phyloP scores from a whole-genome alignment of 805 yeast species.

The Huiozyma sinensis region DNA sequence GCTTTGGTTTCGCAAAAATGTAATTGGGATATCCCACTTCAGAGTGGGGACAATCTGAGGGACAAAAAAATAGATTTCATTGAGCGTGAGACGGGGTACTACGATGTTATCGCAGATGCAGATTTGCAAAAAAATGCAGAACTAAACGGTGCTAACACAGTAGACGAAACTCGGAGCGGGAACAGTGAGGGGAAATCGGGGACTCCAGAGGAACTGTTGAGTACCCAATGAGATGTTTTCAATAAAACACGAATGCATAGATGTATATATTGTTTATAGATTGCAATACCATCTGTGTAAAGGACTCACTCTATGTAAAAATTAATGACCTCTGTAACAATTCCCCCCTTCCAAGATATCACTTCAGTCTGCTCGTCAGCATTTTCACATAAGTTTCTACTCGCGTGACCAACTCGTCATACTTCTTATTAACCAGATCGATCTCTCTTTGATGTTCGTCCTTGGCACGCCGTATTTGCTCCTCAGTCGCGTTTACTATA shows the following conservation, averaged over 20 bases:
- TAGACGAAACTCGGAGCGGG: not conserved
- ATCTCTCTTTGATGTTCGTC: conserved; percentile 42
- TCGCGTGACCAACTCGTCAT: conserved; percentile 45
- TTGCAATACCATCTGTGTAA: too few species aligned
- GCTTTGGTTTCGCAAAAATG: conserved; percentile 48
- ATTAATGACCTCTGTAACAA: too few species aligned
- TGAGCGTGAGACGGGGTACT: conserved; percentile 24
- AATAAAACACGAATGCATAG: too few species aligned
- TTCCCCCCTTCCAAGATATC: too few species aligned
- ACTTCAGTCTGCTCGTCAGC: conserved; percentile 8
- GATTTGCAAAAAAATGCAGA: not conserved
- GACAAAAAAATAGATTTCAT: conserved; percentile 11
- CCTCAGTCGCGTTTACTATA: conserved; percentile 29
- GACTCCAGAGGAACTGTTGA: too few species aligned
- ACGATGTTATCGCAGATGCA: conserved; percentile 12
- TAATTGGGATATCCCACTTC: conserved; percentile 52
- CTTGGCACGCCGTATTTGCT: conserved; percentile 27
- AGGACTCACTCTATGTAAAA: too few species aligned
- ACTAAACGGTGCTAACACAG: not conserved
- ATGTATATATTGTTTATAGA: too few species aligned
- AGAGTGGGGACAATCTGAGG: conserved; percentile 32
- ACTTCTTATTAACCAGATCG: conserved; percentile 41
- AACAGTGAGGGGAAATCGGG: not conserved
- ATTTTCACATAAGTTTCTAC: conserved; percentile 36
- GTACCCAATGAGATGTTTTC: too few species aligned